Evolutionary conservation across 2,329 filamentous ascomycete species (phyloP).

Genomic region (Monilinia fructicola): DNA sequence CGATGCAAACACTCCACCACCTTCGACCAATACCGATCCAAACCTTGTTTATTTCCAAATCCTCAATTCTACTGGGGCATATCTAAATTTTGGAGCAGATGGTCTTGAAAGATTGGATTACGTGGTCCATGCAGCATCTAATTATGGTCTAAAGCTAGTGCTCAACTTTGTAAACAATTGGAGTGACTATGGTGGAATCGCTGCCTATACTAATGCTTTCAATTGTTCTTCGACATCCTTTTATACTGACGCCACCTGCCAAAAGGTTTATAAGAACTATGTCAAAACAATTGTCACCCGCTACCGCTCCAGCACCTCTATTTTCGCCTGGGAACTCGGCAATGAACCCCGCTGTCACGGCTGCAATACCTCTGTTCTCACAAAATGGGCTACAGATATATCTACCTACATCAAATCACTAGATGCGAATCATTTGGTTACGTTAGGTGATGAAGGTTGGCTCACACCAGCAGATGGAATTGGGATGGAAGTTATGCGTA

Average conservation of each 20-base stretch:
- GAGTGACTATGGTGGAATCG: slow-evolving; percentile 65
- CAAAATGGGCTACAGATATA: slow-evolving; percentile 57
- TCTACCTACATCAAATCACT: slow-evolving; percentile 64
- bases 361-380: slow-evolving; percentile 57
- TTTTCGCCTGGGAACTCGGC: slow-evolving; percentile 67
- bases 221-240: slow-evolving; percentile 53
- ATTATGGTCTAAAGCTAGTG: slow-evolving; percentile 60
- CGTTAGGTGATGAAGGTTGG: slow-evolving; percentile 63
- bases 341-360: slow-evolving; percentile 66
- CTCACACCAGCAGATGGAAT: slow-evolving; percentile 44
- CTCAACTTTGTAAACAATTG: slow-evolving; percentile 68
- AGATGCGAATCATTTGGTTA: slow-evolving; percentile 60
- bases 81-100: slow-evolving; percentile 62
- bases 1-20: slow-evolving; percentile 18
- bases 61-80: slow-evolving; percentile 48
- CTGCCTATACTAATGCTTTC: slow-evolving; percentile 56
- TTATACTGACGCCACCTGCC: slow-evolving; percentile 55
- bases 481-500: slow-evolving; percentile 49
- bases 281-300: slow-evolving; percentile 58
- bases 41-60: slow-evolving; percentile 49
- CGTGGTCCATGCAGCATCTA: slow-evolving; percentile 59
- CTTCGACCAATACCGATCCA: slow-evolving; percentile 30
- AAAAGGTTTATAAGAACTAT: slow-evolving; percentile 58
- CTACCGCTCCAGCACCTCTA: slow-evolving; percentile 57
- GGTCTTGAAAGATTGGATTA: slow-evolving; percentile 65